Base-by-base conservation (phyloP, 2,329 filamentous ascomycete genomes). In the Arthrobotrys iridis region DNA sequence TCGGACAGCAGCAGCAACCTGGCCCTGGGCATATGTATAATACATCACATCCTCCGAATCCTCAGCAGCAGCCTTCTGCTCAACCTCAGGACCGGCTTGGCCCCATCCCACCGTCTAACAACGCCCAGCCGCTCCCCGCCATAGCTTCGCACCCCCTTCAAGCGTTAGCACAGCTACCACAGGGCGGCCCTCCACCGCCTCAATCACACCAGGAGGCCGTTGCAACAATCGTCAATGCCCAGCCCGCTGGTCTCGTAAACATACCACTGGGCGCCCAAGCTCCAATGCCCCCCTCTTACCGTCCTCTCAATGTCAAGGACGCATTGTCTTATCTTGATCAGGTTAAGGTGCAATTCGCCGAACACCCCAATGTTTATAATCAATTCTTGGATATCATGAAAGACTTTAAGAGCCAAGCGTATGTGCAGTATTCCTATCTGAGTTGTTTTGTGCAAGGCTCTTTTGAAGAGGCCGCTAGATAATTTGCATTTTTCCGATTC, bases 381-480 rank as follows among this genome's bases (percentile, higher is more conserved):
- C 87, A 92, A 37, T 98, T 99, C 79, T 84, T 99, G 48, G 95
- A 99, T 79, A 99, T 99, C 55, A 99, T 99, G 95, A 99, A 99
- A 81, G 95, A 99, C 79, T 99, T 99, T 82, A 99, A 99, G 83
- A 97, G 93, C 80, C 94, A 97, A 83, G 93, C 93, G 88, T 93
- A 85, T 84, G 91, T 55, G 18, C 18, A 13, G 87, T 65, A 40
- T 26, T 40, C 43, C 45, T 68, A 60, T 65, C 50, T 60, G 30
- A 77, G 68, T 67, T 40, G 26, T 72, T 72, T 71, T 67, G 74
- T 28, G 11, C 20, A 26, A 48, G 58, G 45, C 26, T 50, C 15
- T 20, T 30, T 48, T n/a, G n/a, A n/a, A n/a, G n/a, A n/a, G n/a
- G n/a, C n/a, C n/a, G n/a, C n/a, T n/a, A n/a, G n/a, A n/a, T n/a